Evolutionary conservation across 805 yeast species (phyloP).

Genomic region (Saccharomycopsis javanensis): DNA sequence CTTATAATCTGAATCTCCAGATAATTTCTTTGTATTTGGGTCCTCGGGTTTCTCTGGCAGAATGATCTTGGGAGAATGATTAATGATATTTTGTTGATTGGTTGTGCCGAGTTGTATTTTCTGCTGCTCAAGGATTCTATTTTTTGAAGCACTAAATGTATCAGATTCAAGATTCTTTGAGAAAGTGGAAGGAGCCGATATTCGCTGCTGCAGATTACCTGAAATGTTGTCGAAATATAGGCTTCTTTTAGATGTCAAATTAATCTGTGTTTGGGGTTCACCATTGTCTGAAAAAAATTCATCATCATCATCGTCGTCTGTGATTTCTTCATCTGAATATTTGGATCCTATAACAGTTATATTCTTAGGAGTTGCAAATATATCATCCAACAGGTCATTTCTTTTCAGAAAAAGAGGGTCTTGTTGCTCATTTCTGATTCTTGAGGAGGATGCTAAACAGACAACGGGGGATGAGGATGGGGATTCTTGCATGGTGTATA

Average conservation of each 20-base stretch:
- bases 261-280: not conserved
- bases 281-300: not conserved
- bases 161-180: not conserved
- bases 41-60: too few relatives aligned
- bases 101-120: too few relatives aligned
- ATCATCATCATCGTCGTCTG: not conserved
- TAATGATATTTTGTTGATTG: too few relatives aligned
- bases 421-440: not conserved
- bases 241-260: not conserved
- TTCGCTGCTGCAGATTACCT: not conserved
- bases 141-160: not conserved
- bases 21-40: too few relatives aligned
- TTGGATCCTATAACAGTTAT: not conserved
- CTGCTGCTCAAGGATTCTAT: too few relatives aligned
- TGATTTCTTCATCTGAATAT: not conserved
- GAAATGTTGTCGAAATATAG: not conserved
- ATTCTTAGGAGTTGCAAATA: not conserved
- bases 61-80: too few relatives aligned
- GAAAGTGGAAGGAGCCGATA: not conserved
- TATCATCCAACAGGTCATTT: not conserved
- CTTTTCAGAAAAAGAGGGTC: not conserved
- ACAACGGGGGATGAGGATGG: not conserved
- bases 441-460: not conserved
- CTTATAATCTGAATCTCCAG: too few relatives aligned
- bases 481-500: too few relatives aligned